Percentiles rank a stretch among this genome's conserved stretches.
Conservation (phyloP, 306 rosid species). For the Glycine latifolia region DNA sequence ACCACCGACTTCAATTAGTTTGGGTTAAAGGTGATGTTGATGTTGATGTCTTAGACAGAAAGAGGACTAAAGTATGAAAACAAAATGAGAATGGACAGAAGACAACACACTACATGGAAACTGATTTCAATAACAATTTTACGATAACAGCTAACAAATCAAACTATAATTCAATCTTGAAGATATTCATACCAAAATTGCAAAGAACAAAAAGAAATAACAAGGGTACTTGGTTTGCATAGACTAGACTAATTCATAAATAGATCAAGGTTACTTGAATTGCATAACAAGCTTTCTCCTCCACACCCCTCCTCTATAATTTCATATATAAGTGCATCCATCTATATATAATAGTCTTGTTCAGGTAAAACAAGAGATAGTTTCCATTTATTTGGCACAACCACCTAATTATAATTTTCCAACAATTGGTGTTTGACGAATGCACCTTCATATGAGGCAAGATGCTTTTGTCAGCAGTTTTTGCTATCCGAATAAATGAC, state of each 20-base stretch:
- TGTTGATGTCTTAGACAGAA: neutral
- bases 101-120: neutral
- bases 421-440: constrained; percentile 32
- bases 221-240: neutral
- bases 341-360: neutral
- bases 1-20: no score
- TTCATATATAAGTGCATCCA: constrained; percentile 4
- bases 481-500: constrained; percentile 94
- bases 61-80: constrained; percentile 6
- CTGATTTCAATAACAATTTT: constrained; percentile 12
- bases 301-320: neutral
- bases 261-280: constrained; percentile 33
- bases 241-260: constrained; percentile 3
- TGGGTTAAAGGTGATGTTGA: no score
- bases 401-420: constrained; percentile 16
- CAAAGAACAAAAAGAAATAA: neutral
- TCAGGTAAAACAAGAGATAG: constrained; percentile 2
- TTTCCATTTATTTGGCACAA: constrained; percentile 30
- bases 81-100: neutral
- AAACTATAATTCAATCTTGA: constrained; percentile 5
- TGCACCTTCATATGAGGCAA: constrained; percentile 98
- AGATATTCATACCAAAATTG: constrained; percentile 4
- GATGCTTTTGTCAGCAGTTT: constrained; percentile 88
- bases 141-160: neutral
- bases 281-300: constrained; percentile 3